Percentiles rank a stretch among this genome's conserved stretches.
phyloP scores from a whole-genome alignment of 2,329 filamentous ascomycete genomes.

The Ophiostoma quercus region DNA sequence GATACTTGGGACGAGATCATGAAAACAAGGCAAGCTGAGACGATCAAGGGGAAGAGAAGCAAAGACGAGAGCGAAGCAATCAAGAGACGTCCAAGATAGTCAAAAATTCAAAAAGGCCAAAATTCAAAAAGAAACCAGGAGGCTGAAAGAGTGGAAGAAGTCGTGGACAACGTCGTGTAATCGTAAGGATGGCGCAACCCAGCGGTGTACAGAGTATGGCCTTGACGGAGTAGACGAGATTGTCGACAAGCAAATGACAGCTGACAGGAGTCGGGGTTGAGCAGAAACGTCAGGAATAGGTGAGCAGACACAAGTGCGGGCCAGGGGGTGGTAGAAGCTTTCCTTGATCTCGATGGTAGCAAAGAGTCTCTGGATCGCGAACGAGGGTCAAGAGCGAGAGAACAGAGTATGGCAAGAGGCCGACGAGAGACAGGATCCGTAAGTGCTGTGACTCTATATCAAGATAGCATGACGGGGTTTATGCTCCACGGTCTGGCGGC shows the following conservation, averaged over 20 bases:
- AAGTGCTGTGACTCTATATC: slow-evolving; percentile 2
- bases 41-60: not conserved
- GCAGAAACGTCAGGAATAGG: not conserved
- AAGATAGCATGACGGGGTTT: not conserved
- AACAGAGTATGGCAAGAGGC: not conserved
- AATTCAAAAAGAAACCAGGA: not conserved
- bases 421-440: not conserved
- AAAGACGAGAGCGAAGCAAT: not conserved
- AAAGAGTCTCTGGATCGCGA: not conserved
- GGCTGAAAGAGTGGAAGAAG: slow-evolving; percentile 9
- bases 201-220: no score
- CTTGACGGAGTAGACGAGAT: not conserved
- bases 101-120: not conserved
- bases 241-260: not conserved
- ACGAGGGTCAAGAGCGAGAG: not conserved
- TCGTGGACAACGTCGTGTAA: not conserved
- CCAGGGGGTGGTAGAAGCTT: slow-evolving; percentile 7
- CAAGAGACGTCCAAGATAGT: not conserved
- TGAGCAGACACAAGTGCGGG: not conserved
- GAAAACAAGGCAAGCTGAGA: slow-evolving; percentile 7
- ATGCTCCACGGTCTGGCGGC: not conserved
- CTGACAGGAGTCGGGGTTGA: slow-evolving; percentile 3
- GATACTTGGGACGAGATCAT: slow-evolving; percentile 17
- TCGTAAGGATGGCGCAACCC: not conserved
- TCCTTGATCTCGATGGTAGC: not conserved